Percentiles rank a stretch among this genome's conserved stretches.
These are phyloP conservation scores for Melanopsichium pennsylvanicum DNA, from an alignment of 1,284 basidiomycete species.

Conservation along the genomic window DNA sequence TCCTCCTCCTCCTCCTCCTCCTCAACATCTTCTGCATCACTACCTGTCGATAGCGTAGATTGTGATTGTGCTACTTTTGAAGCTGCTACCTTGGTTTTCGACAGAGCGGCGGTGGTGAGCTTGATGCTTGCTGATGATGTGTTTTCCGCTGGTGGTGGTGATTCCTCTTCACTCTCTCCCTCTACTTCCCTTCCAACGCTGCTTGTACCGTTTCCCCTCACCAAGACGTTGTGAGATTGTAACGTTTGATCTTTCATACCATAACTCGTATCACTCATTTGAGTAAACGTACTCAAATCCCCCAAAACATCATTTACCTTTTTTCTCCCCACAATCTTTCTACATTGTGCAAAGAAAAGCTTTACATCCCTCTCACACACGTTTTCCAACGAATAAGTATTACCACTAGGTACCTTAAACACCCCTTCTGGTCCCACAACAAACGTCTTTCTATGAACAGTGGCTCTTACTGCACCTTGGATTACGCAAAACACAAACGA, in stretches of 20 bases:
- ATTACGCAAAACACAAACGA: conserved; percentile 76
- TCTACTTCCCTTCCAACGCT: too few species aligned
- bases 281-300: conserved; percentile 39
- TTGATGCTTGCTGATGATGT: too few species aligned
- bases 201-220: too few species aligned
- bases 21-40: too few species aligned
- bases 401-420: conserved; percentile 89
- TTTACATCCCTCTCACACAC: conserved; percentile 79
- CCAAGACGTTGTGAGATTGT: too few species aligned
- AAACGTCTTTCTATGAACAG: conserved; percentile 80
- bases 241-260: conserved; percentile 2
- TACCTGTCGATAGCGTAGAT: too few species aligned
- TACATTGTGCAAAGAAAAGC: conserved; percentile 91
- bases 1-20: conserved; percentile 18
- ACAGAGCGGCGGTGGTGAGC: too few species aligned
- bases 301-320: conserved; percentile 23
- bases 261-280: conserved; percentile 37
- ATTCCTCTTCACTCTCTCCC: background rate
- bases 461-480: conserved; percentile 81
- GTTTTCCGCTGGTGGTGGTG: too few species aligned
- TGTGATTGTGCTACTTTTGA: too few species aligned
- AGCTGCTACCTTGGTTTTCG: too few species aligned
- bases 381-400: conserved; percentile 88
- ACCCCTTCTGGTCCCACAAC: conserved; percentile 82
- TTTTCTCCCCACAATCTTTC: conserved; percentile 72